Evolutionary conservation across 2,329 filamentous ascomycete genomes (phyloP), one percentile per base, ranked within the genome.

Genomic region (Alternaria sp.): DNA sequence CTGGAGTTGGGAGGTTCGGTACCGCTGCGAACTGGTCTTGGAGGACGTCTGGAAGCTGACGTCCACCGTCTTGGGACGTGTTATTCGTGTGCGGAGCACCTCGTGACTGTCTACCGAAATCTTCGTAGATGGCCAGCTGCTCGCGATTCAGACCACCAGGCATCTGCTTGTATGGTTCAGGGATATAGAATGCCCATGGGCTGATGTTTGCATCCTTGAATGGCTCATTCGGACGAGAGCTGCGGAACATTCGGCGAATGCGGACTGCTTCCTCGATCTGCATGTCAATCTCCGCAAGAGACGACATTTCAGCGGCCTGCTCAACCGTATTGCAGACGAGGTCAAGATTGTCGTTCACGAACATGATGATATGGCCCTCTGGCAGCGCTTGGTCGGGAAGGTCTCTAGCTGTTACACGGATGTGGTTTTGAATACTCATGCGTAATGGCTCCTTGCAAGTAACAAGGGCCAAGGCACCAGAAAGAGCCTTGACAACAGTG

Each of bases 361-460:
- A 98, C 92, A 99, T 97, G 57, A 98, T 87, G 62, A 99, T 95
- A 32, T 95, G 92, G 7, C 95, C 95, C 80, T 99, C 95, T 0
- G 95, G 93, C 63, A 99, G 86, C 16, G 92, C 91, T 69, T 90
- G 87, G 54, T 88, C 85, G 2, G 85, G 85, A 41, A 87, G 81
- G 51, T 87, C 86, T 58, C 86, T 83, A 54, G 92, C 91, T 54
- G 92, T 89, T 38, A 96, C 86, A n/a, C 95, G 91, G 78, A 99
- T 93, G 75, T 98, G 96, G 80, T 98, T 99, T 54, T 91, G 96
- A 79, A 99, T 96, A 80, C 96, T 98, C 78, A 96, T 95, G 62
- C 95, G 89, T 16, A 99, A 84, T 16, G 95, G 95, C 78, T 99
- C 95, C 79, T 98, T 99, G 75, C 94, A 98, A 4, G 95, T 99